Conservation (phyloP, 1,139 yeast species). For the Yamadazyma blattariae region DNA sequence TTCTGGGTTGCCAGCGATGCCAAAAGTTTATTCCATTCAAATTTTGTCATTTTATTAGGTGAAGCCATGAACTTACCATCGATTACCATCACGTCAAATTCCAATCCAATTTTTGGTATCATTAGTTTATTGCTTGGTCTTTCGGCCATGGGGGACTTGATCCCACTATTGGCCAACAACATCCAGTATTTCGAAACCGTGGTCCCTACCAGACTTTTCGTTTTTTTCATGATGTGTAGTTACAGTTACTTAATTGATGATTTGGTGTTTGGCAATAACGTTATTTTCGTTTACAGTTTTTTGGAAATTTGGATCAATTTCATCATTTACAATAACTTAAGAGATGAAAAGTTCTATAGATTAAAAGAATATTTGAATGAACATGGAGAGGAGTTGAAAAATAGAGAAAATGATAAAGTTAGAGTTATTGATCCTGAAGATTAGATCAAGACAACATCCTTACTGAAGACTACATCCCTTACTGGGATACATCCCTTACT, state of each 20-base stretch:
- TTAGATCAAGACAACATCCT: too few relatives aligned
- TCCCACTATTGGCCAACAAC: constrained; percentile 59
- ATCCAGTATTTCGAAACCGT: constrained; percentile 58
- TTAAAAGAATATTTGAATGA: constrained; percentile 37
- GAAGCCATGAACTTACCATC: constrained; percentile 56
- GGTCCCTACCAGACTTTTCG: constrained; percentile 63
- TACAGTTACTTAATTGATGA: constrained; percentile 41
- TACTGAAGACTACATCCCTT: too few relatives aligned
- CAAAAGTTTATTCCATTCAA: constrained; percentile 34
- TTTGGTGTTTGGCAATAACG: constrained; percentile 53
- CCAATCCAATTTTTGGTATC: constrained; percentile 53
- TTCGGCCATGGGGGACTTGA: constrained; percentile 50
- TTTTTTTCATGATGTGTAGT: constrained; percentile 52
- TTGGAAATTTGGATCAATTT: constrained; percentile 72
- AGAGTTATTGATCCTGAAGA: constrained; percentile 28
- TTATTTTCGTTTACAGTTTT: constrained; percentile 60
- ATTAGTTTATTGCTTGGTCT: constrained; percentile 43
- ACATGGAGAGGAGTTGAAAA: constrained; percentile 30
- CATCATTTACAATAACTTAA: constrained; percentile 57
- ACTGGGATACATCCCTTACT: too few relatives aligned
- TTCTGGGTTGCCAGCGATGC: constrained; percentile 64
- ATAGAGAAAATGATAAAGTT: constrained; percentile 27
- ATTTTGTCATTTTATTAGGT: constrained; percentile 54
- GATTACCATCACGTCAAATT: constrained; percentile 37
- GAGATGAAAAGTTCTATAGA: constrained; percentile 57